Percentiles rank a stretch among this genome's conserved stretches.
phyloP scores from a whole-genome alignment of 108 stramenopile species.

The Skeletonema potamos region DNA sequence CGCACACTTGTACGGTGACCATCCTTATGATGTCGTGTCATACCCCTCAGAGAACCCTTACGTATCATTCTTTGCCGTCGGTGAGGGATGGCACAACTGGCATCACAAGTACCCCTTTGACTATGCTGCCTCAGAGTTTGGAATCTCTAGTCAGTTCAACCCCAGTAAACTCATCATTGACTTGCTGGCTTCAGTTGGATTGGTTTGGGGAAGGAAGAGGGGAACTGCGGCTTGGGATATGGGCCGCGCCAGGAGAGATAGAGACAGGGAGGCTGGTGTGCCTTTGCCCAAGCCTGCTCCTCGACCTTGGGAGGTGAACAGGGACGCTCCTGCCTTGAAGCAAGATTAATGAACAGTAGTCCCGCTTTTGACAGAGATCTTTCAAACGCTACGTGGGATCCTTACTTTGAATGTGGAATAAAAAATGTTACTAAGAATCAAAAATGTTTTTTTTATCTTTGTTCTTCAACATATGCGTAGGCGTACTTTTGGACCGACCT shows the following conservation, averaged over 20 bases:
- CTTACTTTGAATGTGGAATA: not conserved
- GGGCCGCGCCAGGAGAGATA: conserved; percentile 83
- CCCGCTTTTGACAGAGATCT: not conserved
- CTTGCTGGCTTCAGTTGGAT: conserved; percentile 72
- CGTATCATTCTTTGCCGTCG: conserved; percentile 92
- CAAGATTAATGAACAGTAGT: conserved; percentile 10
- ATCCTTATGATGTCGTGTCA: conserved; percentile 94
- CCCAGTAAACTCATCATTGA: conserved; percentile 97
- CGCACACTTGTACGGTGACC: conserved; percentile 98
- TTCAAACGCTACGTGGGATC: not conserved
- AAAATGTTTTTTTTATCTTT: not conserved
- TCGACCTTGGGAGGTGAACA: conserved; percentile 82
- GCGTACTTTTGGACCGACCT: no score
- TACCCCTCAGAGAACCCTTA: conserved; percentile 97
- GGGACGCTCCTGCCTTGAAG: conserved; percentile 16
- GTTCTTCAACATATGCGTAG: no score
- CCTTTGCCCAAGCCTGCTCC: conserved; percentile 82
- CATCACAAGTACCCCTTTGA: conserved; percentile 99
- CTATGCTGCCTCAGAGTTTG: conserved; percentile 97
- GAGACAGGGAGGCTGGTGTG: conserved; percentile 65
- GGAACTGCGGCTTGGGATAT: conserved; percentile 91
- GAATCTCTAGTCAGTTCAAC: conserved; percentile 95
- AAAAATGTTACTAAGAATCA: not conserved
- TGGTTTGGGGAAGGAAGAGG: conserved; percentile 92
- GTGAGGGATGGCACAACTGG: conserved; percentile 99